phyloP scores from a whole-genome alignment of 495 filamentous ascomycete genomes.

The Aspergillus campestris region DNA sequence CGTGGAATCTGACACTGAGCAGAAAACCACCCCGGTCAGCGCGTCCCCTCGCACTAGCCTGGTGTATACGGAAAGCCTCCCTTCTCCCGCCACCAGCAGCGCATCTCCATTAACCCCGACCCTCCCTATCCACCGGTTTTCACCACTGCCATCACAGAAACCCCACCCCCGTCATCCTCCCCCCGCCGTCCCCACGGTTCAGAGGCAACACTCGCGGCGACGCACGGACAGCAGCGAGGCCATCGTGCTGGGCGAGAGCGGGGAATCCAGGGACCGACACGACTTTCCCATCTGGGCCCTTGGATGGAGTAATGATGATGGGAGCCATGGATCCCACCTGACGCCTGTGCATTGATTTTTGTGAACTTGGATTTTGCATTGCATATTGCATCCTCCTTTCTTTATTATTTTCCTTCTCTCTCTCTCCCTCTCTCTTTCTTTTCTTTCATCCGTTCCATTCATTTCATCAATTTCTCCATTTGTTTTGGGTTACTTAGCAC shows the following conservation, averaged over 20 bases:
- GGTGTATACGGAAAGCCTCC: slow-evolving; percentile 31
- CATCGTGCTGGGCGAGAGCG: slow-evolving; percentile 24
- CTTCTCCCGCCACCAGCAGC: slow-evolving; percentile 29
- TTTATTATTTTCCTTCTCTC: neutral
- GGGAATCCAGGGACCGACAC: slow-evolving; percentile 16
- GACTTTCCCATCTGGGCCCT: slow-evolving; percentile 36
- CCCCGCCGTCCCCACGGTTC: slow-evolving; percentile 29
- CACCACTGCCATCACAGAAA: slow-evolving; percentile 31
- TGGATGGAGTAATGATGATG: slow-evolving; percentile 29
- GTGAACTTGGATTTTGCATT: neutral
- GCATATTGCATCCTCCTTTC: neutral
- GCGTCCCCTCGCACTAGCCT: slow-evolving; percentile 27
- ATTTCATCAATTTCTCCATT: neutral
- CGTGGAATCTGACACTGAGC: slow-evolving; percentile 28
- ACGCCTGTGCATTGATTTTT: slow-evolving; percentile 28
- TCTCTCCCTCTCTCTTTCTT: slow-evolving; percentile 5
- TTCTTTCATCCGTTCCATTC: slow-evolving; percentile 1
- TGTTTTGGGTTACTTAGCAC: neutral
- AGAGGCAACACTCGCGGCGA: slow-evolving; percentile 32
- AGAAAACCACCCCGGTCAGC: slow-evolving; percentile 27
- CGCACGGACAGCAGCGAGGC: slow-evolving; percentile 40
- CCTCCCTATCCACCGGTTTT: slow-evolving; percentile 38
- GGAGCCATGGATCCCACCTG: slow-evolving; percentile 9
- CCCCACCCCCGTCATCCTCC: slow-evolving; percentile 32
- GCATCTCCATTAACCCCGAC: slow-evolving; percentile 39